Conservation (phyloP, 805 yeast species). For the Saccharomyces eubayanus region DNA sequence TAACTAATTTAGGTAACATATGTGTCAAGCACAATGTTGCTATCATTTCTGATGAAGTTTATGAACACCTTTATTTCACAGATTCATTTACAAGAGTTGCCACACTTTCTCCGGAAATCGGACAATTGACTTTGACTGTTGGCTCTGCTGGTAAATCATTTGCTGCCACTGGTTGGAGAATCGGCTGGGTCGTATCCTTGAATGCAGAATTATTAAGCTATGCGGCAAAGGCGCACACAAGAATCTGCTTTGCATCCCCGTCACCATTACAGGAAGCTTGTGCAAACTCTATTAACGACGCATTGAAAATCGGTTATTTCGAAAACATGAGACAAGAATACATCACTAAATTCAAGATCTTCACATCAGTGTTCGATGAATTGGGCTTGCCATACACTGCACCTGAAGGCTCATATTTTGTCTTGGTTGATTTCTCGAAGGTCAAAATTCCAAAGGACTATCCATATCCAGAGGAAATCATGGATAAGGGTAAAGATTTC, state of each 20-base stretch:
- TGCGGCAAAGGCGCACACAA: constrained; percentile 82
- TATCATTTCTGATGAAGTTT: constrained; percentile 88
- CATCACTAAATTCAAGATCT: constrained; percentile 59
- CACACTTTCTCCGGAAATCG: constrained; percentile 69
- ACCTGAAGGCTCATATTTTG: constrained; percentile 91
- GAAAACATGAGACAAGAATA: constrained; percentile 61
- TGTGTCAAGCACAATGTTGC: constrained; percentile 80
- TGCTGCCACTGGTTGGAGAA: constrained; percentile 99
- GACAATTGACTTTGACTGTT: constrained; percentile 72
- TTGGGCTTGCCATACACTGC: constrained; percentile 80
- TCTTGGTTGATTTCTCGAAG: constrained; percentile 78
- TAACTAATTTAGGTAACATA: constrained; percentile 63
- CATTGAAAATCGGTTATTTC: constrained; percentile 59
- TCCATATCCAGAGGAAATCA: constrained; percentile 61
- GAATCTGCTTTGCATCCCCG: constrained; percentile 87
- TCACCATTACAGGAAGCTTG: constrained; percentile 90
- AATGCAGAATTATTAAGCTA: constrained; percentile 72
- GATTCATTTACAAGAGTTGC: constrained; percentile 74
- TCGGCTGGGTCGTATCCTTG: constrained; percentile 86
- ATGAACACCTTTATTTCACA: constrained; percentile 76
- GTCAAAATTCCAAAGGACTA: constrained; percentile 71
- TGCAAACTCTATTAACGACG: constrained; percentile 62
- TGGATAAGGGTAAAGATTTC: constrained; percentile 72
- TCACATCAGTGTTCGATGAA: constrained; percentile 75
- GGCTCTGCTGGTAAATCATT: constrained; percentile 97